Conservation (phyloP, 176 grass and related monocot species). For the Eleusine coracana region DNA sequence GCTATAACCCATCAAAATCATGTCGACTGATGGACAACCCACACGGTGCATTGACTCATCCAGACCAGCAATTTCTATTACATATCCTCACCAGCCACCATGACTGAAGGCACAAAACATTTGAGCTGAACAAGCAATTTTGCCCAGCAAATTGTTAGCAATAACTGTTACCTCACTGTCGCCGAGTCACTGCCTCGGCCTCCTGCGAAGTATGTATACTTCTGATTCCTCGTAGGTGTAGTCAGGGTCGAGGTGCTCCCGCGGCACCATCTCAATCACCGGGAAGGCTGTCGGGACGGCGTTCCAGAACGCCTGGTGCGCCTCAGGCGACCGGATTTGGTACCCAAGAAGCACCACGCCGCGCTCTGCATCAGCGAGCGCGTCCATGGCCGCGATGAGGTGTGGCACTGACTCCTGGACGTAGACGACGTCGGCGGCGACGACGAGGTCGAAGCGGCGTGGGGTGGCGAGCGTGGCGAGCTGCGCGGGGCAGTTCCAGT, state of each 20-base stretch:
- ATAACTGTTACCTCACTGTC: not conserved
- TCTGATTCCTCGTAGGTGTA: constrained; percentile 84
- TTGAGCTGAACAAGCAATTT: constrained; percentile 20
- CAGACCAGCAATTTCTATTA: not conserved
- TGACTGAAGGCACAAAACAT: constrained; percentile 9
- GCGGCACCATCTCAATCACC: constrained; percentile 73
- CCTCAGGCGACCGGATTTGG: constrained; percentile 83
- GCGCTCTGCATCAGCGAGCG: constrained; percentile 60
- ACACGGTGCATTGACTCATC: not conserved
- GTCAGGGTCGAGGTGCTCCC: constrained; percentile 78
- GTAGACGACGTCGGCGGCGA: constrained; percentile 92
- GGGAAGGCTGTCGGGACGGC: constrained; percentile 57
- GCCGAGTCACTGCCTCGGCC: constrained; percentile 36
- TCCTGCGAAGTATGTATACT: constrained; percentile 74
- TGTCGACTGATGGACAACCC: not conserved
- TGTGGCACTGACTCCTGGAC: constrained; percentile 79
- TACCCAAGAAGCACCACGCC: constrained; percentile 81
- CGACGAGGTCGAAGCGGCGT: constrained; percentile 72
- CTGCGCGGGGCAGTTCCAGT: constrained; percentile 80
- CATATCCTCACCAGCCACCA: not conserved
- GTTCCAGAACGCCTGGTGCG: constrained; percentile 78
- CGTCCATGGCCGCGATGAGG: constrained; percentile 80
- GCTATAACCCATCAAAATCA: not conserved
- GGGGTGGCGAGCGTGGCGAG: constrained; percentile 52
- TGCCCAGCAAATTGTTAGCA: not conserved